Conservation (phyloP, 805 yeast genomes). For the Nakazawaea populi region DNA sequence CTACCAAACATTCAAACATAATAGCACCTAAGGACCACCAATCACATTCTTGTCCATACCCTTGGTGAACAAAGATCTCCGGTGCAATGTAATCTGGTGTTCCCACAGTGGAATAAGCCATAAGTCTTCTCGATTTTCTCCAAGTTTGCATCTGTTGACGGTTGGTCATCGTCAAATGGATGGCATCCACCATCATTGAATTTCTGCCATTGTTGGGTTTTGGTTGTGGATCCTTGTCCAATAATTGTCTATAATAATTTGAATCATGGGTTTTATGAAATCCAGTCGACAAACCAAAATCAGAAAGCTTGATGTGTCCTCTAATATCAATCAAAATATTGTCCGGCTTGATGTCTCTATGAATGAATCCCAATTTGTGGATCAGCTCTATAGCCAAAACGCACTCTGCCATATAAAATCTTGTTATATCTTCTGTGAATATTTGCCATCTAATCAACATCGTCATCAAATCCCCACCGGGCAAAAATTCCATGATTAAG, state of each 20-base stretch:
- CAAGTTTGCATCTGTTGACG: conserved; percentile 94
- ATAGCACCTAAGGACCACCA: conserved; percentile 98
- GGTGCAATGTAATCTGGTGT: conserved; percentile 97
- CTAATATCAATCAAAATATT: conserved; percentile 65
- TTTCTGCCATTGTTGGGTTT: conserved; percentile 41
- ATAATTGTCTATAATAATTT: conserved; percentile 73
- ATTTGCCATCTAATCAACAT: conserved; percentile 94
- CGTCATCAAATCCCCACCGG: conserved; percentile 89
- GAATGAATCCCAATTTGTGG: conserved; percentile 90
- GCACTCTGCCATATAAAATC: conserved; percentile 95
- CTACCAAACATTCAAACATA: conserved; percentile 93
- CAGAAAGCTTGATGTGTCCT: conserved; percentile 62
- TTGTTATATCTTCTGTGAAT: conserved; percentile 86
- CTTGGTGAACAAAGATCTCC: conserved; percentile 86
- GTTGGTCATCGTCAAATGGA: conserved; percentile 91
- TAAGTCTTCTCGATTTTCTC: conserved; percentile 84
- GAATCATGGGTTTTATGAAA: conserved; percentile 92
- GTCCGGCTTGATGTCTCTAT: conserved; percentile 97
- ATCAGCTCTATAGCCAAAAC: conserved; percentile 92
- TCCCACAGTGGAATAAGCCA: conserved; percentile 96
- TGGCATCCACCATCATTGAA: conserved; percentile 88
- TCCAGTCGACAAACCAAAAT: conserved; percentile 83
- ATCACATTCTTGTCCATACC: conserved; percentile 95
- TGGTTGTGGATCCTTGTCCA: conserved; percentile 52
- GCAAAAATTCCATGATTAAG: conserved; percentile 74